phyloP scores from a whole-genome alignment of 306 rosid species.

The Vachellia collinsii region DNA sequence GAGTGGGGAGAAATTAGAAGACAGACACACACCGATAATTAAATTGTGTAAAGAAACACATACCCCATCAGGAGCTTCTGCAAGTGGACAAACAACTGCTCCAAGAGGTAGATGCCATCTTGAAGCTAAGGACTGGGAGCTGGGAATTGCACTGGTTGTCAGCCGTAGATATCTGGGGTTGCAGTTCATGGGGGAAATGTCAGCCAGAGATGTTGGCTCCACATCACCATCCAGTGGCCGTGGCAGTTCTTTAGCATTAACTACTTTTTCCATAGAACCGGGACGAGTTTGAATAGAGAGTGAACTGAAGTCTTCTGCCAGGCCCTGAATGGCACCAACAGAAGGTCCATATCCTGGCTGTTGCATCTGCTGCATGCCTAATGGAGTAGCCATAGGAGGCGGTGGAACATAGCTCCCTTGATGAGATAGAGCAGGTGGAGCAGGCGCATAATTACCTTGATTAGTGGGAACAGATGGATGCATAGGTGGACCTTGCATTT shows the following conservation, averaged over 20 bases:
- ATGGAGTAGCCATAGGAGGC: conserved; percentile 60
- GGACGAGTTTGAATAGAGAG: conserved; percentile 84
- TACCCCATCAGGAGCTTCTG: conserved; percentile 90
- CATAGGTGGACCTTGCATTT: conserved; percentile 57
- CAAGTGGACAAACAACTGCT: conserved; percentile 98
- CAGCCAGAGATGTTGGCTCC: conserved; percentile 64
- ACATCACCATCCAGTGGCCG: conserved; percentile 91
- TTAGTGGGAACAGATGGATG: conserved; percentile 61
- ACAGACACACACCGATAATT: conserved; percentile 25
- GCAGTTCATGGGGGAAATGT: conserved; percentile 76
- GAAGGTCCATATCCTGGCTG: conserved; percentile 68
- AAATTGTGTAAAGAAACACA: conserved; percentile 45
- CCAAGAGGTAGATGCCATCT: conserved; percentile 99
- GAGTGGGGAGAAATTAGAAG: conserved; percentile 22
- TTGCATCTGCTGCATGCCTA: conserved; percentile 67
- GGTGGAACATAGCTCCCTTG: conserved; percentile 71
- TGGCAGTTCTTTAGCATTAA: conserved; percentile 79
- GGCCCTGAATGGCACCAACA: conserved; percentile 67
- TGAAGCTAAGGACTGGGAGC: conserved; percentile 92
- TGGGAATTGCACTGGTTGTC: conserved; percentile 85
- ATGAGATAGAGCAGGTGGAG: conserved; percentile 49
- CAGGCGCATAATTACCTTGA: conserved; percentile 60
- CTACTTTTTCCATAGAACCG: conserved; percentile 77
- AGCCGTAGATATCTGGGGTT: conserved; percentile 75
- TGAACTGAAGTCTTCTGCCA: conserved; percentile 85